Conservation (phyloP, 2,329 filamentous ascomycete species). For the Beauveria brongniartii region DNA sequence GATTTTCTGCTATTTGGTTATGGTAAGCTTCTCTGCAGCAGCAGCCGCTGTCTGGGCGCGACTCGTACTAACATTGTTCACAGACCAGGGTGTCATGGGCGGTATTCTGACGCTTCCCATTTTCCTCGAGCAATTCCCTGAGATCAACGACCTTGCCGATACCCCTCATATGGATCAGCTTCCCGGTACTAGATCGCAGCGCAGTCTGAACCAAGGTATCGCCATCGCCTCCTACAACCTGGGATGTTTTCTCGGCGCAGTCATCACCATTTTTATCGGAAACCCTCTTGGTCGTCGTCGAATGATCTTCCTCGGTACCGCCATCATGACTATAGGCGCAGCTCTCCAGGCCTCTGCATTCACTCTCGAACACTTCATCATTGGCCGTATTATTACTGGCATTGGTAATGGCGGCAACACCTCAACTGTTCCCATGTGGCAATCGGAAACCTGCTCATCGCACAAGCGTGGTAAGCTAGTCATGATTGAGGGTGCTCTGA, state of each 20-base stretch:
- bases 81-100: conserved; percentile 71
- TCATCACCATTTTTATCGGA: conserved; percentile 58
- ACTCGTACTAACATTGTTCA: conserved; percentile 22
- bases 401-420: conserved; percentile 50
- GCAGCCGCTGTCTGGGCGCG: background rate
- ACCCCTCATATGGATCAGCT: conserved; percentile 12
- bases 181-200: conserved; percentile 26
- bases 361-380: conserved; percentile 45
- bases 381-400: conserved; percentile 51
- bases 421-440: conserved; percentile 52
- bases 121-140: conserved; percentile 51
- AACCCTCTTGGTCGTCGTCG: conserved; percentile 51
- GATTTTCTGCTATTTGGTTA: conserved; percentile 60
- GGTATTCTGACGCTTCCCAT: conserved; percentile 61
- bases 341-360: conserved; percentile 51
- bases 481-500: conserved; percentile 52
- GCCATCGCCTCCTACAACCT: conserved; percentile 49
- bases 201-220: conserved; percentile 46
- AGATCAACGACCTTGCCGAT: conserved; percentile 33
- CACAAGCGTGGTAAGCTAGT: conserved; percentile 53
- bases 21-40: conserved; percentile 28
- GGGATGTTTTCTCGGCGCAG: conserved; percentile 56
- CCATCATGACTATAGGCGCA: conserved; percentile 51
- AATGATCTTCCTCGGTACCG: conserved; percentile 51
- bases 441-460: conserved; percentile 49